Base-by-base conservation (phyloP, 2,329 filamentous ascomycete genomes). In the Chalaropsis thielavioides region DNA sequence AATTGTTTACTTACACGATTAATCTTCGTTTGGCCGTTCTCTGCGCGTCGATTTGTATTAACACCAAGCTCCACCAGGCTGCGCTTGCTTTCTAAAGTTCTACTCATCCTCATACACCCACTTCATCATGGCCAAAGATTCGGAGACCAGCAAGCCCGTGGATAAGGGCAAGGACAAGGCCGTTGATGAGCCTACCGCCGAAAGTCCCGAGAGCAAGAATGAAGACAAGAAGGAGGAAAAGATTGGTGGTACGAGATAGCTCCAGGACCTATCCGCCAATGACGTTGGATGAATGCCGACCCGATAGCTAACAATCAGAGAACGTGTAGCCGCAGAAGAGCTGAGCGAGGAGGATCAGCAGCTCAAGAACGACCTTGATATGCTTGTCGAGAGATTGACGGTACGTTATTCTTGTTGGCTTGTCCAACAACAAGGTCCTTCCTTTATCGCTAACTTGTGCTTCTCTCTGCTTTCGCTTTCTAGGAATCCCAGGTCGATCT, bases 111-210 rank as follows among this genome's bases (percentile, higher is more conserved):
- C 54, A 24, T 59, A 58, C 51, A 62, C 61, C 8, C 43, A 51
- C 19, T 49, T 41, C 75, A 81, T 76, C 78, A 96, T 97, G 94
- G 92, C 92, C 79, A 89, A 95, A 81, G 90, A 95, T 78, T 90
- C 87, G 79, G 89, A 95, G 78, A 83, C 87, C 81, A 82, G 88
- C 76, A 89, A 88, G 77, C 80, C 87, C 75, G 83, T 85, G 75
- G 90, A 96, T 78, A 97, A 97, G 83, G 92, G 91, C 78, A 99
- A 99, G 82, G 92, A 85, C 74, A 99, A 97, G 81, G 90, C 87
- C 69, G 81, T 86, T 68, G 86, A 90, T 67, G 83, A 83, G 71
- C 75, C 81, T 61, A 75, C 83, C 70, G 77, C 81, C 64, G 63
- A 67, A 13, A 44, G 8, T 15, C 35, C 44, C 15, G 89, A 91